A percentile compares a stretch with the other conserved stretches of the same genome.
Evolutionary conservation across 2,329 filamentous ascomycete genomes (phyloP).

Genomic region (Geosmithia putterillii): DNA sequence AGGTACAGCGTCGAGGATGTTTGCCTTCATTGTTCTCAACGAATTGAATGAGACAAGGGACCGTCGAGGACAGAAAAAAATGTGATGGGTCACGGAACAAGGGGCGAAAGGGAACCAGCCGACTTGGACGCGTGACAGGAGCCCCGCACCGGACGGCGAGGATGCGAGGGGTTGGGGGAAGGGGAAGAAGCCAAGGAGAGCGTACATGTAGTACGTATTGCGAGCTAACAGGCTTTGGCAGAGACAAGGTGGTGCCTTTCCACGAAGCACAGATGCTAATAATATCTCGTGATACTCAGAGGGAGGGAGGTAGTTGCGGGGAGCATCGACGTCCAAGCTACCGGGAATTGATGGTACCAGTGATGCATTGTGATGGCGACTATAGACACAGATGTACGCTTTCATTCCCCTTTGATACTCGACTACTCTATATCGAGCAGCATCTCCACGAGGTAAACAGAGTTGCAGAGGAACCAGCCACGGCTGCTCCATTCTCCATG

Average conservation of each 20-base stretch:
- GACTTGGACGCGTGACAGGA: background rate
- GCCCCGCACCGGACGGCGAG: background rate
- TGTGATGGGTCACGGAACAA: background rate
- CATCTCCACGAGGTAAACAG: too few species aligned
- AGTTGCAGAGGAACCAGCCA: too few species aligned
- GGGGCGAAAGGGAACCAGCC: background rate
- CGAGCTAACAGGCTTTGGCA: too few species aligned
- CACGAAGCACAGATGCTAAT: too few species aligned
- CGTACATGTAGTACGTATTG: background rate
- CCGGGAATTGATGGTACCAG: background rate
- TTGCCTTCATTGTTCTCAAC: background rate
- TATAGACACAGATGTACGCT: too few species aligned
- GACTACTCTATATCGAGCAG: too few species aligned
- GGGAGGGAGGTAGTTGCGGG: background rate
- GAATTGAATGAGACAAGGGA: background rate
- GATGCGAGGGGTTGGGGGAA: background rate
- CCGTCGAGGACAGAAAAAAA: too few species aligned
- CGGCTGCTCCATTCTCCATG: too few species aligned
- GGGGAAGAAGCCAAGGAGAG: too few species aligned
- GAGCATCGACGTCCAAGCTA: background rate
- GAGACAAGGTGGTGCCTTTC: too few species aligned
- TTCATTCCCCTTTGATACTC: too few species aligned
- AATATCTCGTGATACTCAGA: background rate
- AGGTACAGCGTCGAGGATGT: background rate
- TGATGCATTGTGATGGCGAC: too few species aligned